A percentile compares a stretch with the other conserved stretches of the same genome.
Evolutionary conservation across 1,284 basidiomycete genomes (phyloP).

Genomic region (Melampsora abietis-canadensis): DNA sequence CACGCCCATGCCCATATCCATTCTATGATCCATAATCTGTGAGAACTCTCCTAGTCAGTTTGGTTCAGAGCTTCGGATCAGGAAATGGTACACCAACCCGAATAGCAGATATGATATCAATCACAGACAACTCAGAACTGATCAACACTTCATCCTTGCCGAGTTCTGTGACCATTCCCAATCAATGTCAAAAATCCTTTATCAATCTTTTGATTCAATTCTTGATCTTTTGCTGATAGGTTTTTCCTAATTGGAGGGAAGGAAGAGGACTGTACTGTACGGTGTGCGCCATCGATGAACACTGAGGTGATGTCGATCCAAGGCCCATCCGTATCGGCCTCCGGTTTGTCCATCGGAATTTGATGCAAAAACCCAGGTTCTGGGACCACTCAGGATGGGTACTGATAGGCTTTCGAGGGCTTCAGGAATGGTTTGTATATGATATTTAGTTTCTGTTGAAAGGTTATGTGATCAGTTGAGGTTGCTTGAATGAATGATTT

Average conservation of each 20-base stretch:
- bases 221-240: too few relatives aligned
- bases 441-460: too few relatives aligned
- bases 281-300: conserved; percentile 22
- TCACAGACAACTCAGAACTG: not conserved
- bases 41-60: conserved; percentile 38
- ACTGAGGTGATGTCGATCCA: conserved; percentile 22
- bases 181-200: too few relatives aligned
- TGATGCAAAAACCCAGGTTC: too few relatives aligned
- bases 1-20: conserved; percentile 72
- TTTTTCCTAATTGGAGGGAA: not conserved
- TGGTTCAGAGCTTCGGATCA: not conserved
- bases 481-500: too few relatives aligned
- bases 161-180: not conserved
- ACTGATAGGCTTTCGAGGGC: too few relatives aligned
- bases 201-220: too few relatives aligned
- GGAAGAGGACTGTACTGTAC: conserved; percentile 42
- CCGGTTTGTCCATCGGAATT: too few relatives aligned
- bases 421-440: too few relatives aligned
- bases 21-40: conserved; percentile 81
- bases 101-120: conserved; percentile 39
- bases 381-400: too few relatives aligned
- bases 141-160: conserved; percentile 19
- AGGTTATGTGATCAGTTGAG: too few relatives aligned
- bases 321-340: too few relatives aligned
- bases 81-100: conserved; percentile 2